These are phyloP conservation scores for Novymonas esmeraldas DNA, from an alignment of 208 protist genomes.

Conservation along the genomic window DNA sequence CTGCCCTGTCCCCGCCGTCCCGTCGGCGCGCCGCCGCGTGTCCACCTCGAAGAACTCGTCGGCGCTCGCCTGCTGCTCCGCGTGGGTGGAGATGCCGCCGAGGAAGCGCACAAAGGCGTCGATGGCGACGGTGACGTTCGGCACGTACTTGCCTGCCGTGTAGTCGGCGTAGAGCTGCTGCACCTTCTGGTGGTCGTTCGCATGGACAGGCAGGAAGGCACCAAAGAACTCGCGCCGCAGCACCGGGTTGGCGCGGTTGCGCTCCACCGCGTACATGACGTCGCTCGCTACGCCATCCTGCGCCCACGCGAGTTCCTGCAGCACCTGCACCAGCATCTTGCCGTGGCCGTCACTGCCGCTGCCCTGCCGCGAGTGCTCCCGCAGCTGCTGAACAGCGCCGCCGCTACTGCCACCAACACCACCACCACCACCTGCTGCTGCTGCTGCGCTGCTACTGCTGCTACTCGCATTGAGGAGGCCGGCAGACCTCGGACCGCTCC, in stretches of 20 bases:
- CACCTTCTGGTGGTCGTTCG: conserved; percentile 53
- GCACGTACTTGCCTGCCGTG: conserved; percentile 80
- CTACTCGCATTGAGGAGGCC: conserved; percentile 10
- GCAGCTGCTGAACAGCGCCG: conserved; percentile 19
- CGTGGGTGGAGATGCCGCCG: conserved; percentile 40
- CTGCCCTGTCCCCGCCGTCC: conserved; percentile 32
- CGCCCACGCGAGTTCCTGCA: conserved; percentile 66
- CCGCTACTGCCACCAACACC: conserved; percentile 12
- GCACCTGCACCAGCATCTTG: conserved; percentile 73
- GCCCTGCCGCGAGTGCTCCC: not conserved
- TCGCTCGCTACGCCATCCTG: conserved; percentile 85
- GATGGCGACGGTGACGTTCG: conserved; percentile 79
- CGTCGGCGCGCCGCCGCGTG: conserved; percentile 23
- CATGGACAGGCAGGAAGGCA: conserved; percentile 76
- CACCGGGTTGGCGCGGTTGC: conserved; percentile 61
- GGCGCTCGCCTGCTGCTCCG: conserved; percentile 31
- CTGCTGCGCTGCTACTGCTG: conserved; percentile 4
- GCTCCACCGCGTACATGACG: conserved; percentile 72
- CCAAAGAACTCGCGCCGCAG: conserved; percentile 83
- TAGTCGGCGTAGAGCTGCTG: conserved; percentile 70
- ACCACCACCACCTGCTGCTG: conserved; percentile 21
- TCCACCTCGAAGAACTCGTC: conserved; percentile 53
- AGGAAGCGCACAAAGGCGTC: conserved; percentile 81
- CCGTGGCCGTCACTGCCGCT: conserved; percentile 13
- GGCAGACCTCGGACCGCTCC: conserved; percentile 50